Percentiles rank a stretch among this genome's conserved stretches.
These are phyloP conservation scores for Hanseniaspora nectarophila DNA, from an alignment of 805 yeast species.

Conservation along the genomic window DNA sequence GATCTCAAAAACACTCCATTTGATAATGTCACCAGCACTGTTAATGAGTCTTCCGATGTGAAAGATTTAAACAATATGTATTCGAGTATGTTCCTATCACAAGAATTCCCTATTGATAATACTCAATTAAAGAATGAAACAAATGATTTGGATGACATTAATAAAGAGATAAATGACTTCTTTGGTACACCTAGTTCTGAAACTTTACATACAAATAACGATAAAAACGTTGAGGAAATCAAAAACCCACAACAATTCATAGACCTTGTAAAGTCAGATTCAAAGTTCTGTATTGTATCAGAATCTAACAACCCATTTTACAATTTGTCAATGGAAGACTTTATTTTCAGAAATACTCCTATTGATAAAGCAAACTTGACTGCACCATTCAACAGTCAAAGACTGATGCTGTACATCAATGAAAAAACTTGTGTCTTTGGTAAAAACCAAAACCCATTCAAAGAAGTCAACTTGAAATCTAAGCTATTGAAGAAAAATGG, in stretches of 20 bases:
- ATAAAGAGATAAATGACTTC: constrained; percentile 8
- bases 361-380: constrained; percentile 13
- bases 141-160: constrained; percentile 4
- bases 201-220: not conserved
- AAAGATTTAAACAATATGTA: constrained; percentile 9
- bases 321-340: constrained; percentile 75
- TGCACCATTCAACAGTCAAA: constrained; percentile 28
- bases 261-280: not conserved
- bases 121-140: not conserved
- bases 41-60: not conserved
- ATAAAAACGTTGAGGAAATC: not conserved
- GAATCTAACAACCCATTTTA: constrained; percentile 41
- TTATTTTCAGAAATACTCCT: constrained; percentile 57
- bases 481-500: constrained; percentile 30
- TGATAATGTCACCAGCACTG: not conserved
- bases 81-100: not conserved
- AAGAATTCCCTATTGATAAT: not conserved
- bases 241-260: not conserved
- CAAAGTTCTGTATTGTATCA: constrained; percentile 4
- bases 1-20: constrained; percentile 8
- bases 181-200: not conserved
- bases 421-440: constrained; percentile 86
- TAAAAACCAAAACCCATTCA: constrained; percentile 91
- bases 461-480: constrained; percentile 54
- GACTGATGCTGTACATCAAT: constrained; percentile 65